Conservation (phyloP, 805 yeast species). For the Candida golubevii region DNA sequence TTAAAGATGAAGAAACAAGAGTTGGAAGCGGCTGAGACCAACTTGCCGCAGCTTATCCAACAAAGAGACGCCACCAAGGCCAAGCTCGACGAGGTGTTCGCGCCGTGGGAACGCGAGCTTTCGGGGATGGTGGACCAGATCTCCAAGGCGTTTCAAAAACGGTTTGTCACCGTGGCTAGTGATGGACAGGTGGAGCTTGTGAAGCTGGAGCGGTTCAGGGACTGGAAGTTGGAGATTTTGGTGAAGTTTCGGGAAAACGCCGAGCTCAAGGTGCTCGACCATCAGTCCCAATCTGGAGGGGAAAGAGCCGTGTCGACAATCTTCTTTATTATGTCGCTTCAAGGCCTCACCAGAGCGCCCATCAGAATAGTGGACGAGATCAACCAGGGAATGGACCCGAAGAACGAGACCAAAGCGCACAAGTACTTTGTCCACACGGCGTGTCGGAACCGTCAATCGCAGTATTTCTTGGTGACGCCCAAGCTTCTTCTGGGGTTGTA, state of each 20-base stretch:
- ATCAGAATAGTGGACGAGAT: slow-evolving; percentile 96
- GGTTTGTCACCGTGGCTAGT: slow-evolving; percentile 74
- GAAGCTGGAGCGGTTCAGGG: slow-evolving; percentile 48
- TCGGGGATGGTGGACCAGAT: slow-evolving; percentile 49
- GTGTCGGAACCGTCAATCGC: slow-evolving; percentile 56
- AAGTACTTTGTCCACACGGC: slow-evolving; percentile 81
- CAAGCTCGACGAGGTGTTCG: slow-evolving; percentile 36
- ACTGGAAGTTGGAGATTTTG: slow-evolving; percentile 81
- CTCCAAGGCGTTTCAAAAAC: slow-evolving; percentile 58
- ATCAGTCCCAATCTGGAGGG: slow-evolving; percentile 96
- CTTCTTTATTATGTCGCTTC: slow-evolving; percentile 83
- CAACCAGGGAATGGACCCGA: slow-evolving; percentile 97
- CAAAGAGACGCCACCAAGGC: slow-evolving; percentile 26
- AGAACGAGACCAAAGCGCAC: slow-evolving; percentile 84
- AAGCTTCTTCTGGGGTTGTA: slow-evolving; percentile 74
- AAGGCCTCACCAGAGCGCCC: slow-evolving; percentile 83
- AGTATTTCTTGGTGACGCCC: slow-evolving; percentile 91
- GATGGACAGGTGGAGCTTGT: slow-evolving; percentile 75
- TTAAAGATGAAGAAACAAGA: slow-evolving; percentile 36
- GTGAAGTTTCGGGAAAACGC: slow-evolving; percentile 83
- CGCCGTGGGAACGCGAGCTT: slow-evolving; percentile 61
- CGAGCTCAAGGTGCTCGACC: slow-evolving; percentile 64
- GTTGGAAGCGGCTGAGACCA: slow-evolving; percentile 29
- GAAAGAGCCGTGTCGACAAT: slow-evolving; percentile 96
- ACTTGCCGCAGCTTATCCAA: slow-evolving; percentile 33